Percentiles rank a stretch among this genome's conserved stretches.
These are phyloP conservation scores for Karstenula rhodostoma DNA, from an alignment of 2,329 filamentous ascomycete genomes.

Conservation along the genomic window DNA sequence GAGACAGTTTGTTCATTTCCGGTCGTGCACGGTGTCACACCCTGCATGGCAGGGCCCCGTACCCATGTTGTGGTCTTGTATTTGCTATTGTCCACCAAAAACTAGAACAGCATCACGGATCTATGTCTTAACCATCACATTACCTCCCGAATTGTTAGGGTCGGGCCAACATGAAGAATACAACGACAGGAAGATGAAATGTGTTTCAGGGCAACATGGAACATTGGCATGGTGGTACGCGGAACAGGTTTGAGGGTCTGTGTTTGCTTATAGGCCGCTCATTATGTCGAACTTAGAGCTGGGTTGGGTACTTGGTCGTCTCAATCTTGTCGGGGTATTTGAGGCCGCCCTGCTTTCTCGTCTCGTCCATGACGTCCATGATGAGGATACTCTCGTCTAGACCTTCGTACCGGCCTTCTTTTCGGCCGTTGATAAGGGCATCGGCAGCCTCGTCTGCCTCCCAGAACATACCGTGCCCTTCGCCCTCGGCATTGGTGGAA, in stretches of 20 bases:
- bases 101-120: too few relatives aligned
- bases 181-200: too few relatives aligned
- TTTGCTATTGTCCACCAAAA: too few relatives aligned
- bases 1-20: conserved; percentile 1
- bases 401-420: conserved; percentile 70
- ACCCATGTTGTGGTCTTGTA: neutral
- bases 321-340: conserved; percentile 73
- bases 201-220: too few relatives aligned
- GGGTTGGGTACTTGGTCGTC: conserved; percentile 50
- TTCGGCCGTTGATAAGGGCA: conserved; percentile 77
- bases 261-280: neutral
- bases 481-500: conserved; percentile 58
- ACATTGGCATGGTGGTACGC: neutral
- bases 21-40: conserved; percentile 6
- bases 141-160: too few relatives aligned
- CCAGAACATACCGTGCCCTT: conserved; percentile 88
- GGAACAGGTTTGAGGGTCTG: neutral
- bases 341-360: conserved; percentile 68
- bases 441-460: conserved; percentile 82
- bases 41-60: neutral
- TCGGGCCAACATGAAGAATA: too few relatives aligned
- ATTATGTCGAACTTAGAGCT: conserved; percentile 26
- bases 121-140: too few relatives aligned
- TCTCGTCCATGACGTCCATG: conserved; percentile 82
- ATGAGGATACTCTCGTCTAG: conserved; percentile 83